Evolutionary conservation across 306 rosid species (phyloP), one percentile per base, ranked within the genome.

Genomic region (Pueraria montana): DNA sequence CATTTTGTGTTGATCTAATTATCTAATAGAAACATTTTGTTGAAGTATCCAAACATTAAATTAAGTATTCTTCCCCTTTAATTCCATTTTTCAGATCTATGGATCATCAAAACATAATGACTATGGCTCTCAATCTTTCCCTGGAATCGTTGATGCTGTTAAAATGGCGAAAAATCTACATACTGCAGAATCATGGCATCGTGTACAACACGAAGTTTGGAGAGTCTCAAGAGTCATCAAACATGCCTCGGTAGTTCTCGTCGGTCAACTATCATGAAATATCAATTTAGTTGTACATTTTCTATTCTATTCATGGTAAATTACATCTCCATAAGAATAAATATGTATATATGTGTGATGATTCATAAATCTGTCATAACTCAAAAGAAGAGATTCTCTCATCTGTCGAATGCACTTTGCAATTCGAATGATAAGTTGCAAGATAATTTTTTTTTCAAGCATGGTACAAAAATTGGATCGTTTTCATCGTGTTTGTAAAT

Each of bases 151-250:
- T 10, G 88, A 87, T 68, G 91, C 89, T 32, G 34, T 89, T n/a
- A 84, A 77, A 74, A 62, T 74, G 70, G 97, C 94, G 3, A 79
- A 85, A 56, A 70, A 43, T 21, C 26, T 66, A 20, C 81, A 86
- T 21, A 89, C 81, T 36, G 34, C 70, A 62, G 95, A 91, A 79
- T 87, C 96, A 26, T 83, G 96, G 96, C 78, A 68, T 76, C 82
- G 52, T 56, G 91, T 87, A 58, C 94, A 91, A 70, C 97, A 87
- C 20, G 87, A 93, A 84, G 88, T 87, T 56, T 93, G 93, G 94
- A 84, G 94, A 84, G 93, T 91, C 56, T 74, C 97, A 7, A 89
- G 94, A 85, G 91, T 86, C 52, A 80, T 91, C 69, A 91, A 64
- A 78, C 93, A 87, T 6, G 91, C 90, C 40, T 87, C 94, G 5